Conservation (phyloP, 305 asterid genomes). For the Fraxinus dipetala region DNA sequence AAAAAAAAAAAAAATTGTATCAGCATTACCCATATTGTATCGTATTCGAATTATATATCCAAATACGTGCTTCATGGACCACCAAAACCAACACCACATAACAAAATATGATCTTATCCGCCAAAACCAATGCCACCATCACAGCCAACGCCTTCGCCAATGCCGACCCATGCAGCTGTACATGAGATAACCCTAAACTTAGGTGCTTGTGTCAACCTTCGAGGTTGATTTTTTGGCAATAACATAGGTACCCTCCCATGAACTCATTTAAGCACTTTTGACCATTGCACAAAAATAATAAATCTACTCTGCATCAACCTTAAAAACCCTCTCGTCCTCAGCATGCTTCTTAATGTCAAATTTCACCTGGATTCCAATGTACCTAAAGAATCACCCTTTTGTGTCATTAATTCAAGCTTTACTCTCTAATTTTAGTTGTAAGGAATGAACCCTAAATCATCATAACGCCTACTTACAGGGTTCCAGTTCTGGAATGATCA, state of each 20-base stretch:
- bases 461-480: background rate
- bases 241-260: background rate
- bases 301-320: background rate
- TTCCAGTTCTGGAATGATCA: background rate
- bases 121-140: background rate
- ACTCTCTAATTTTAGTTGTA: background rate
- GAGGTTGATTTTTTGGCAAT: background rate
- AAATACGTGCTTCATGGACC: background rate
- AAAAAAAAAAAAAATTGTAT: background rate
- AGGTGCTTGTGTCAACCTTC: background rate
- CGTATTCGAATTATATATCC: background rate
- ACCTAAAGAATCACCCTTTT: background rate
- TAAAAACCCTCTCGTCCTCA: background rate
- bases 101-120: background rate
- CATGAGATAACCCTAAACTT: background rate
- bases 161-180: background rate
- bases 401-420: background rate
- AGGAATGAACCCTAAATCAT: background rate
- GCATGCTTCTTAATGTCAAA: background rate
- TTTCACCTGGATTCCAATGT: background rate
- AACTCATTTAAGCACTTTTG: background rate
- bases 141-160: background rate
- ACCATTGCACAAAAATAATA: background rate
- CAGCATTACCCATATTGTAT: background rate
- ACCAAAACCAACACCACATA: background rate